Evolutionary conservation across 1,139 yeast species (phyloP).

Genomic region (Citeromyces siamensis): DNA sequence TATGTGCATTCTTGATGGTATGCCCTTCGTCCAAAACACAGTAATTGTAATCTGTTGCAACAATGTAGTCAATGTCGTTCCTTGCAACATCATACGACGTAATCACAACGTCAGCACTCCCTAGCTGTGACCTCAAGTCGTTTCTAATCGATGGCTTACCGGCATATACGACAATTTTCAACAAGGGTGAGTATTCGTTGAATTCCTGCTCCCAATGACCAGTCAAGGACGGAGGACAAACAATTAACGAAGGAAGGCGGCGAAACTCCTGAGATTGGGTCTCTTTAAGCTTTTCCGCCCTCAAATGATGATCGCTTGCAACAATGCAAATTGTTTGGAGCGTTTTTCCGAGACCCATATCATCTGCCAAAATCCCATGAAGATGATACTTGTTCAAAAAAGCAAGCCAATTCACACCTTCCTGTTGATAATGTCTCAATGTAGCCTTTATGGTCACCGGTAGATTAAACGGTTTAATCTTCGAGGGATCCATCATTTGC

Average conservation of each 20-base stretch:
- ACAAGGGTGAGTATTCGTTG: slow-evolving; percentile 79
- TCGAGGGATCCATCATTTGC: slow-evolving; percentile 98
- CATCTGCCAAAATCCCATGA: slow-evolving; percentile 97
- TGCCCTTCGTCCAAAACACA: slow-evolving; percentile 98
- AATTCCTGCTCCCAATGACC: slow-evolving; percentile 99
- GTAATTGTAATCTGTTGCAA: slow-evolving; percentile 66
- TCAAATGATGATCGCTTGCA: slow-evolving; percentile 85
- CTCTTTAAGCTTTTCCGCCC: slow-evolving; percentile 55
- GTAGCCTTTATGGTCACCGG: slow-evolving; percentile 93
- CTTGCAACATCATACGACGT: slow-evolving; percentile 96
- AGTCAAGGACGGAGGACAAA: slow-evolving; percentile 95
- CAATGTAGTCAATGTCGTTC: slow-evolving; percentile 65
- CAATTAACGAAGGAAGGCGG: slow-evolving; percentile 69
- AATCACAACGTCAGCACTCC: slow-evolving; percentile 69
- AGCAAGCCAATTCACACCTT: slow-evolving; percentile 97
- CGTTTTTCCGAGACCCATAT: slow-evolving; percentile 98
- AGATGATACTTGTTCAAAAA: slow-evolving; percentile 89
- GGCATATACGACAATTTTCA: slow-evolving; percentile 76
- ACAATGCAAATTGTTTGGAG: slow-evolving; percentile 95
- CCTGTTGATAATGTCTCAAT: slow-evolving; percentile 90
- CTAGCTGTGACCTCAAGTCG: slow-evolving; percentile 38
- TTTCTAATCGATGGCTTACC: slow-evolving; percentile 79
- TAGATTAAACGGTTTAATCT: slow-evolving; percentile 74
- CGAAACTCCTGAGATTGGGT: slow-evolving; percentile 60
- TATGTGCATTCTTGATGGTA: slow-evolving; percentile 82